phyloP scores from a whole-genome alignment of 768 basidiomycete species.

The Hemileccinum impolitum region DNA sequence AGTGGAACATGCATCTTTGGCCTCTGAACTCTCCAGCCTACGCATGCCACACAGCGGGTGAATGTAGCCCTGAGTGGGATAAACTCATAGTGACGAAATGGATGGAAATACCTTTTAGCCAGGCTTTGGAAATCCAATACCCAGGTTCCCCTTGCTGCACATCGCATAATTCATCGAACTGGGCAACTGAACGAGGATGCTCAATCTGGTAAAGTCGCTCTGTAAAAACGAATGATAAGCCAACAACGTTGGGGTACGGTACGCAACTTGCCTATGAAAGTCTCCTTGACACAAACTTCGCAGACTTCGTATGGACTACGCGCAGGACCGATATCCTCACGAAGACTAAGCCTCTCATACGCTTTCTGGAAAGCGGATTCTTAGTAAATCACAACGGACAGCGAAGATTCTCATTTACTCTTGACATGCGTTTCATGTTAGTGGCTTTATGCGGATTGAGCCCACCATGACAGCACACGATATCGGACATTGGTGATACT shows the following conservation, averaged over 20 bases:
- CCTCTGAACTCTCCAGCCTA: constrained; percentile 70
- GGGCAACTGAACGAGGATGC: constrained; percentile 58
- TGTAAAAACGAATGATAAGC: constrained; percentile 26
- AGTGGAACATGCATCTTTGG: constrained; percentile 72
- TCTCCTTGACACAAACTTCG: constrained; percentile 48
- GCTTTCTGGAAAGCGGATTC: constrained; percentile 15
- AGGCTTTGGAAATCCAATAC: constrained; percentile 75
- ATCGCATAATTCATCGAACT: constrained; percentile 54
- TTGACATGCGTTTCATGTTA: constrained; percentile 66
- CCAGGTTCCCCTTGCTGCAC: constrained; percentile 41
- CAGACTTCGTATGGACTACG: constrained; percentile 57
- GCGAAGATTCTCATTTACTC: constrained; percentile 34
- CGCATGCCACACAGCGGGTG: constrained; percentile 5
- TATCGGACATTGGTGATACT: constrained; percentile 37
- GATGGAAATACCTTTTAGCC: constrained; percentile 61
- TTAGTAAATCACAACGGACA: neutral
- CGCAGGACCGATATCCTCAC: constrained; percentile 48
- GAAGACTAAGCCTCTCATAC: constrained; percentile 24
- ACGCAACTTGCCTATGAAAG: constrained; percentile 52
- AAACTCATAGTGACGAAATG: constrained; percentile 9
- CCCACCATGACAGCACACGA: constrained; percentile 59
- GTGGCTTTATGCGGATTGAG: constrained; percentile 58
- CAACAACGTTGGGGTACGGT: neutral
- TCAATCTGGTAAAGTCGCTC: constrained; percentile 67
- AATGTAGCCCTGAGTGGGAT: constrained; percentile 11